Evolutionary conservation across 352 stramenopile genomes (phyloP).

Genomic region (Ophiocytium majus): DNA sequence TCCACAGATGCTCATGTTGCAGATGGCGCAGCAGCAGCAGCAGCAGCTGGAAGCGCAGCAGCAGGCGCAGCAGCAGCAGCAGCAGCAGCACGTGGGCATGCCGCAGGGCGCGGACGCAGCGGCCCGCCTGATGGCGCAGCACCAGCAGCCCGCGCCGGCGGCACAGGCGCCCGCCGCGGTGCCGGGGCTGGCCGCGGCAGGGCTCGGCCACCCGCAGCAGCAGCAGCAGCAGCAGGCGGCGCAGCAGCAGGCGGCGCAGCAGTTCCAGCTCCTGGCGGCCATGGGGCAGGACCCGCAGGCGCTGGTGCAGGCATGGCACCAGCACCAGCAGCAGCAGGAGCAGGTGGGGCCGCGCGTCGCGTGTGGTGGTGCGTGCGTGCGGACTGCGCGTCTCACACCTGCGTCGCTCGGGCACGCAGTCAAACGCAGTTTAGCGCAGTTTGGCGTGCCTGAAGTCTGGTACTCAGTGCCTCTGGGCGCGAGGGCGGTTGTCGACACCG

Average conservation of each 20-base stretch:
- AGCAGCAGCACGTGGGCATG: background rate
- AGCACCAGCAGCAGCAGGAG: background rate
- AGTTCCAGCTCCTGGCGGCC: background rate
- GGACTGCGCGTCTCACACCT: too few species aligned
- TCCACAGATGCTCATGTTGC: background rate
- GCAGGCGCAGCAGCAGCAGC: background rate
- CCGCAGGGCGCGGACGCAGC: background rate
- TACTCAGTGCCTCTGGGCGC: too few species aligned
- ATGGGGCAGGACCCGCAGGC: background rate
- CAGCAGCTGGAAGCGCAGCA: background rate
- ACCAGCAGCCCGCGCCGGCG: background rate
- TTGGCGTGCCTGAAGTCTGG: too few species aligned
- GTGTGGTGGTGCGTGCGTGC: too few species aligned
- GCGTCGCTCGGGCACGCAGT: too few species aligned
- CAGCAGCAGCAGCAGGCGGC: background rate
- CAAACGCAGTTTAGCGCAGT: too few species aligned
- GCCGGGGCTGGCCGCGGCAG: background rate
- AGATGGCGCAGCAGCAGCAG: slow-evolving; percentile 13
- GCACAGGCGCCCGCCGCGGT: background rate
- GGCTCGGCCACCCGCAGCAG: background rate
- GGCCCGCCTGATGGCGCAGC: background rate
- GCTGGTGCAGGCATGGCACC: background rate
- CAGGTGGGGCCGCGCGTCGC: background rate
- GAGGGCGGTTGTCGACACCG: too few species aligned
- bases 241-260: background rate